Evolutionary conservation across 352 stramenopile genomes (phyloP), one percentile per base, ranked within the genome.

Genomic region (Phytophthora capsici): DNA sequence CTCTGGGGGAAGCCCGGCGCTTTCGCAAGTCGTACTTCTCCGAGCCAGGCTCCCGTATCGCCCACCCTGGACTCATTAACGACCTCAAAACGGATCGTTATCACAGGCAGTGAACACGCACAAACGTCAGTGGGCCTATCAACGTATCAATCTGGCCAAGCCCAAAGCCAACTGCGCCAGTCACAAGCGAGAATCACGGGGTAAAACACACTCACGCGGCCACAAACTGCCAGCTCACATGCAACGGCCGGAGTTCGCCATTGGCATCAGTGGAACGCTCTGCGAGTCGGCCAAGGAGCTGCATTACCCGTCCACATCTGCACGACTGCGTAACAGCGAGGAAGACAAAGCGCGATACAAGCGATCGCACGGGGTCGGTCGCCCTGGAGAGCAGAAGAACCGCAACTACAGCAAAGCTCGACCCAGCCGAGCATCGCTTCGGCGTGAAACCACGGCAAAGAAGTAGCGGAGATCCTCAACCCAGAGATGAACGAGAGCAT

Each of bases 21-120:
- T 95, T 78, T 68, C 84, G 86, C 57, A 93, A 93, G 70, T 95
- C 86, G 50, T 94, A 94, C 69, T 94, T 95, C 47, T 74, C 74
- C 36, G 86, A 93, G 54, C n/a, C 88, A 0, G 86, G 85, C 19
- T 59, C 82, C 26, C 79, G 83, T 25, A 89, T 96, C 56, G 83
- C 82, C 2, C 88, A 96, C 54, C 82, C 79, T 10, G 88, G 88
- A 12, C 71, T 94, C 20, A 82, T 94, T 59, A 87, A 94, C 44
- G 86, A 94, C 64, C 70, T 91, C 50, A n/a, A 90, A 91, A 62
- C 54, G 57, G 19, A 73, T 89, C 45, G 73, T 79, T 20, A 91
- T 84, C 13, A 92, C 73, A 9, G 70, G 79, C 23, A 91, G 80
- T 14, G 78, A 94, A 53, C 86, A n/a, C n/a, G n/a, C n/a, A n/a